Base-by-base conservation (phyloP, 768 basidiomycete genomes). In the Leccinum boreale region DNA sequence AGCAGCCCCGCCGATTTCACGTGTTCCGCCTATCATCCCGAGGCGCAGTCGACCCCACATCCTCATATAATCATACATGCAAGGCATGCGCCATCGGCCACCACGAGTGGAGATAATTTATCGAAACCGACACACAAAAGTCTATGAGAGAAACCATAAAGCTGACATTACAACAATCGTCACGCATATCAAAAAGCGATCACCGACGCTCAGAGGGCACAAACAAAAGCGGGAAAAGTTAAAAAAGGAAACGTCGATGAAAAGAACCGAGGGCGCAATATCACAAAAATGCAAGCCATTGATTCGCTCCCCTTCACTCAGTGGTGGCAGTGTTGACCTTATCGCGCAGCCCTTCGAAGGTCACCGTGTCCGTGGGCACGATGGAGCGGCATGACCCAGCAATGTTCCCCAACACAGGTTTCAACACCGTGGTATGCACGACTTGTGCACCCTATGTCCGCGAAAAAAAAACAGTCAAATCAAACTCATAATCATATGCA, bases 401-500 rank as follows among this genome's bases (percentile, higher is more conserved):
- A 65, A 85, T 70, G 75, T 88, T 89, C 62, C 79, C 77, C 66
- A 97, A 81, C 51, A 93, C 73, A 42, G 94, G 95, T 73, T 90
- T 90, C 72, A 98, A 74, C 57, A 90, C 78, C 65, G 79, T 79
- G 67, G 80, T 73, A 77, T 97, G 96, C 42, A 90, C 79, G 56
- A 79, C 77, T 82, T 92, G 88, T 48, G 96, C 96, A 62, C 96
- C 96, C 88, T 96, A 51, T 61, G 58, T 63, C 48, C 52, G 26
- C 4, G 50, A 57, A 47, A n/a, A 33, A 42, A 23, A 24, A n/a
- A 50, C 36, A 3, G 49, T 45, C 12, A 9, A n/a, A 23, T 29
- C 9, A 26, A n/a, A 44, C 12, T 2, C 42, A 15, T 1, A 23
- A 51, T 28, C 14, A 23, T 47, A 7, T 57, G 44, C 46, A 26